Conservation (phyloP, 805 yeast species). For the Schizosaccharomyces octosporus region DNA sequence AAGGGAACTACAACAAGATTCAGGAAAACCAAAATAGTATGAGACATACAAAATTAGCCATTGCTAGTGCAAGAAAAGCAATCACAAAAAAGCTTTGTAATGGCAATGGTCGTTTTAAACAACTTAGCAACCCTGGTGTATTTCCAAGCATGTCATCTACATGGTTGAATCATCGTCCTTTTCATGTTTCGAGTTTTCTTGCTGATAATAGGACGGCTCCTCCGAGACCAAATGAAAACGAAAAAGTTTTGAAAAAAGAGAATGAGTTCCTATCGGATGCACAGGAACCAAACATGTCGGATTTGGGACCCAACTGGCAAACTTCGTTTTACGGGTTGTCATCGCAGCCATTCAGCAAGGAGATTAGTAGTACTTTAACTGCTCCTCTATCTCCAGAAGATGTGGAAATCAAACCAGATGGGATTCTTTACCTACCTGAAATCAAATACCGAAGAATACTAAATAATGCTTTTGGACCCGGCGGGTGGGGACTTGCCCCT, state of each 20-base stretch:
- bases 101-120: too few relatives aligned
- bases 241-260: neutral
- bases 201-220: neutral
- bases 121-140: too few relatives aligned
- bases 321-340: conserved; percentile 74
- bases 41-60: too few relatives aligned
- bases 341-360: conserved; percentile 40
- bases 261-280: neutral
- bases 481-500: conserved; percentile 96
- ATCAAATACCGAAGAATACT: conserved; percentile 79
- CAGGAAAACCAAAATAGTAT: too few relatives aligned
- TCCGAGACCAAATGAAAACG: neutral
- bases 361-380: conserved; percentile 33
- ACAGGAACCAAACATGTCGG: neutral
- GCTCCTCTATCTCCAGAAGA: conserved; percentile 43
- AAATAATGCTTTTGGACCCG: conserved; percentile 87
- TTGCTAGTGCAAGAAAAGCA: too few relatives aligned
- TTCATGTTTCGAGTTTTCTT: too few relatives aligned
- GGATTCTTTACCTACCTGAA: conserved; percentile 74
- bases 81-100: too few relatives aligned
- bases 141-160: too few relatives aligned
- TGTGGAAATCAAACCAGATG: conserved; percentile 81
- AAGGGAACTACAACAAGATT: too few relatives aligned
- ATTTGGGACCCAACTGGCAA: conserved; percentile 36
- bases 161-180: too few relatives aligned